Evolutionary conservation across 1,139 yeast genomes (phyloP).

Genomic region (Kodamaea alishanica): DNA sequence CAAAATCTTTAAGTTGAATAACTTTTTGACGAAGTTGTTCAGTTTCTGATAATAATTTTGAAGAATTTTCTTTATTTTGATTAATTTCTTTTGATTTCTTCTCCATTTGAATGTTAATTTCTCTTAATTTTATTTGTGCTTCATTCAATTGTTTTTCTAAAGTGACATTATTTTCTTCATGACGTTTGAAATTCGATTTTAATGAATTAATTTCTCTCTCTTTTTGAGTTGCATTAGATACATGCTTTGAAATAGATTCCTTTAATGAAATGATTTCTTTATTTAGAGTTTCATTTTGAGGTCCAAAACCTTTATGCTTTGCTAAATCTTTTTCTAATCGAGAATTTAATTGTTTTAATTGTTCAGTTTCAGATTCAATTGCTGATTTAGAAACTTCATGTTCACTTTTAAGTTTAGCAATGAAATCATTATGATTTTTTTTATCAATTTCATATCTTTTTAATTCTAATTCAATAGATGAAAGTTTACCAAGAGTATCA

Average conservation of each 20-base stretch:
- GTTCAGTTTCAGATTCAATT: slow-evolving; percentile 11
- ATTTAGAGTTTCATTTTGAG: slow-evolving; percentile 10
- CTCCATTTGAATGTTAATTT: slow-evolving; percentile 9
- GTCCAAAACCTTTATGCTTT: slow-evolving; percentile 8
- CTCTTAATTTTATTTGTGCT: slow-evolving; percentile 12
- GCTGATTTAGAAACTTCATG: slow-evolving; percentile 12
- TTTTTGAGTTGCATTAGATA: slow-evolving; percentile 10
- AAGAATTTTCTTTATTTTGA: slow-evolving; percentile 6
- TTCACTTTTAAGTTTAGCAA: slow-evolving; percentile 19
- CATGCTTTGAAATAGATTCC: slow-evolving; percentile 10
- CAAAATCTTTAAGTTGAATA: slow-evolving; percentile 10
- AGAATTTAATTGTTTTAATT: slow-evolving; percentile 12
- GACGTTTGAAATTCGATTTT: slow-evolving; percentile 11
- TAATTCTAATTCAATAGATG: slow-evolving; percentile 9
- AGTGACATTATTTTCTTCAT: slow-evolving; percentile 12
- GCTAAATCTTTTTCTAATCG: slow-evolving; percentile 12
- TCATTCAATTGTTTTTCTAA: slow-evolving; percentile 12
- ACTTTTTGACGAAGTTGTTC: slow-evolving; percentile 10
- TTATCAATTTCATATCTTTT: slow-evolving; percentile 13
- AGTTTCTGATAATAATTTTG: slow-evolving; percentile 8
- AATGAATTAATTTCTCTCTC: slow-evolving; percentile 13
- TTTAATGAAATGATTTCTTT: slow-evolving; percentile 13
- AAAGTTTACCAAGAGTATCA: slow-evolving; percentile 5
- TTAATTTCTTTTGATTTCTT: slow-evolving; percentile 10
- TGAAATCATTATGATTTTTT: slow-evolving; percentile 15